Evolutionary conservation across 768 basidiomycete species (phyloP), one percentile per base, ranked within the genome.

Genomic region (Termitomyces sp.): DNA sequence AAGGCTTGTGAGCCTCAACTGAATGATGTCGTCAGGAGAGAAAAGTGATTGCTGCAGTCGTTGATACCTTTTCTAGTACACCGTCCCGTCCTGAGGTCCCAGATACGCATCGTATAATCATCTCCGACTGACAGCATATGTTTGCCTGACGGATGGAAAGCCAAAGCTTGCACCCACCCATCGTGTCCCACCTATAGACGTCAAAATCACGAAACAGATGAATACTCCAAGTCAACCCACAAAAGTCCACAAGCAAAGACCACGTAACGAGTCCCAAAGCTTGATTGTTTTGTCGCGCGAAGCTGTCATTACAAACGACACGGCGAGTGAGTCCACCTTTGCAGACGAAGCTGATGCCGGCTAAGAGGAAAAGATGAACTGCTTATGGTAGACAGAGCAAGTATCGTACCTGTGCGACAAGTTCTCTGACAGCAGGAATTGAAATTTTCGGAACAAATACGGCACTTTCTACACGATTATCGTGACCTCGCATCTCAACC

Each of bases 141-240:
- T 66, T 87, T 87, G 16, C 89, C 88, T n/a, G 77, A 75, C 0
- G 89, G 88, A 70, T 90, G 88, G 71, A 90, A 90, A 36, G 85
- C 79, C 56, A 90, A 74, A 1, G 82, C 82, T 50, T 85, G 80
- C 28, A 90, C 75, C 88, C 89, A 90, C 61, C 88, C 87, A 70
- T 89, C 86, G 67, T 90, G 83, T 70, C 74, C 81, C 73, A 69
- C 58, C 67, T 69, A 30, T 35, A 20, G 7, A 23, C n/a, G 13
- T 50, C 26, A 55, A 57, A 20, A 16, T 10, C 18, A n/a, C n/a
- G 41, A 49, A 20, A n/a, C 32, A 49, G 53, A 40, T 60, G 51
- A 10, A 6, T 48, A 26, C 51, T 32, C 9, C 26, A 23, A 16
- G 62, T 28, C 41, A 28, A 68, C 77, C 55, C 57, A 84, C 85